Conservation (phyloP, 2,329 filamentous ascomycete genomes). For the Penicillium sp. region DNA sequence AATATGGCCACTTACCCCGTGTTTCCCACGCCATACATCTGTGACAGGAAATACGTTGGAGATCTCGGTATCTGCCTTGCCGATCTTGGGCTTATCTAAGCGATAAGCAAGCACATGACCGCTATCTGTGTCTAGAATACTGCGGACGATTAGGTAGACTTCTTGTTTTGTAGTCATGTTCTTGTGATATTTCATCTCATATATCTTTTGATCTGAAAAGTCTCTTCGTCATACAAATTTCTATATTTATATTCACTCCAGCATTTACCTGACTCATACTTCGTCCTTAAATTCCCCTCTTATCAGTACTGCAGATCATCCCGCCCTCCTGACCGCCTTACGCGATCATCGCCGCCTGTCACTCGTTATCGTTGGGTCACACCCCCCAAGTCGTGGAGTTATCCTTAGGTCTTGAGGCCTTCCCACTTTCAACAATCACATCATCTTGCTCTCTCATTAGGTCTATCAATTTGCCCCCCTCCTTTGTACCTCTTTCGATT, state of each 20-base stretch:
- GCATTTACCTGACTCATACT: not conserved
- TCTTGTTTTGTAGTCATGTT: not conserved
- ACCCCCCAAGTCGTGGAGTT: constrained; percentile 19
- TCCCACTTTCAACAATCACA: constrained; percentile 28
- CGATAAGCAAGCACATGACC: constrained; percentile 19
- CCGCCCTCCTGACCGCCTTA: constrained; percentile 36
- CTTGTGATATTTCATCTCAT: not conserved
- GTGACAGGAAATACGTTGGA: not conserved
- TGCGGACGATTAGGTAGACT: constrained; percentile 1
- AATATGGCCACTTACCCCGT: not conserved
- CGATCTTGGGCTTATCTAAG: constrained; percentile 28
- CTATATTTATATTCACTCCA: too few relatives aligned
- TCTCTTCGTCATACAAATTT: too few relatives aligned
- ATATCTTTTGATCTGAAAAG: not conserved
- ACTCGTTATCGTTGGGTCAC: constrained; percentile 35
- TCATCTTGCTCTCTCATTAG: constrained; percentile 28
- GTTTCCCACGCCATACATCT: not conserved
- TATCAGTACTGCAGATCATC: constrained; percentile 11
- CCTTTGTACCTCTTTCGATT: not conserved
- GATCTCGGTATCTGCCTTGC: constrained; percentile 7
- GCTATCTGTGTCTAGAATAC: constrained; percentile 6
- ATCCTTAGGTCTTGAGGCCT: constrained; percentile 27
- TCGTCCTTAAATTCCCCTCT: not conserved
- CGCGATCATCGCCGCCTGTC: constrained; percentile 23
- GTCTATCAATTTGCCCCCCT: constrained; percentile 6